A percentile compares a stretch with the other conserved stretches of the same genome.
These are phyloP conservation scores for Macrophomina tecta DNA, from an alignment of 2,329 filamentous ascomycete genomes.

Conservation along the genomic window DNA sequence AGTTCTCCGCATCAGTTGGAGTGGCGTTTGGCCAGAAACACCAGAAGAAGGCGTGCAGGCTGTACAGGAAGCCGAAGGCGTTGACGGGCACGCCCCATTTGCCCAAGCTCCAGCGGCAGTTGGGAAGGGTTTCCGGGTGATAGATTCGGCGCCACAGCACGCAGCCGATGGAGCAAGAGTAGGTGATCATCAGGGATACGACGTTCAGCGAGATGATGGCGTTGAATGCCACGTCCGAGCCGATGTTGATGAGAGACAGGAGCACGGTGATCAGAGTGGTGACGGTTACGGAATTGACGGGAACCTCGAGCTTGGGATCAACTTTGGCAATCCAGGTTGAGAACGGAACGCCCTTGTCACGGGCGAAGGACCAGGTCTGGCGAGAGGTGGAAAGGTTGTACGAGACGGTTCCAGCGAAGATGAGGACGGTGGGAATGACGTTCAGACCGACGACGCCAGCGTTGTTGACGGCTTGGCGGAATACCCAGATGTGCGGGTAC, in stretches of 20 bases:
- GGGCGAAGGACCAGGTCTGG: conserved; percentile 32
- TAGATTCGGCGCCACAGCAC: conserved; percentile 27
- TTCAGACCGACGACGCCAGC: conserved; percentile 28
- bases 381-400: conserved; percentile 31
- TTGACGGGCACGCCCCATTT: conserved; percentile 29
- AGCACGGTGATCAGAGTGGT: conserved; percentile 37
- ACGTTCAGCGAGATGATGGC: conserved; percentile 35
- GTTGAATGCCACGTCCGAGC: conserved; percentile 50
- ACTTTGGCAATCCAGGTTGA: conserved; percentile 29
- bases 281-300: conserved; percentile 29
- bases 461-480: conserved; percentile 27
- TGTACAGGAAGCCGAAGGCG: conserved; percentile 43
- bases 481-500: conserved; percentile 26
- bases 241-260: conserved; percentile 55
- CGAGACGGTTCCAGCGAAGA: conserved; percentile 30
- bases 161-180: conserved; percentile 28
- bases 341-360: conserved; percentile 32
- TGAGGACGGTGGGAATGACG: conserved; percentile 30
- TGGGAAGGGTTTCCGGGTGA: conserved; percentile 26
- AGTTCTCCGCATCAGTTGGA: conserved; percentile 34
- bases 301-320: conserved; percentile 28
- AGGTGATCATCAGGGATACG: conserved; percentile 28
- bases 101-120: conserved; percentile 28
- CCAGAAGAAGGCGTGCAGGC: conserved; percentile 49
- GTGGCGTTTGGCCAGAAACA: conserved; percentile 45